phyloP scores from a whole-genome alignment of 2,329 filamentous ascomycete species.

The Fusarium graminum region DNA sequence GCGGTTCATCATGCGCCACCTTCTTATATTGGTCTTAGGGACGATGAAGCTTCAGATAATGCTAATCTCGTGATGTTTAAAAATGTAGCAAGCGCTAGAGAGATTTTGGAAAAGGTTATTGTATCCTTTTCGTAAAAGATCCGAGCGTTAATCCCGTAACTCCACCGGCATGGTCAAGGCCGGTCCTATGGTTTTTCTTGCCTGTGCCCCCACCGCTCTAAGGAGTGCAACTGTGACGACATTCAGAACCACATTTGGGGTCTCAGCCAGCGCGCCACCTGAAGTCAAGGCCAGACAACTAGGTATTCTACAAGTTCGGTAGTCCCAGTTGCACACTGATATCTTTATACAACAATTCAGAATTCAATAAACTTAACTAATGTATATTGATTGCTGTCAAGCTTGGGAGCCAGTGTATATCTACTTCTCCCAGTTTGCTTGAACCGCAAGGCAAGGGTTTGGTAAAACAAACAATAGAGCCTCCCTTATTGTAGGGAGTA shows the following conservation, averaged over 20 bases:
- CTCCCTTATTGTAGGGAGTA: not conserved
- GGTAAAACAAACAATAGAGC: conserved; percentile 5
- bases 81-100: not conserved
- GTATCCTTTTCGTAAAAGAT: conserved; percentile 17
- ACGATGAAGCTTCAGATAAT: not conserved
- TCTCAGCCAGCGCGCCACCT: not conserved
- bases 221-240: conserved; percentile 24
- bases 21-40: conserved; percentile 1
- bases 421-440: not conserved
- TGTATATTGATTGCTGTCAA: too few relatives aligned
- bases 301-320: too few relatives aligned
- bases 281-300: not conserved
- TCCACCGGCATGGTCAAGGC: conserved; percentile 20
- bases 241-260: conserved; percentile 15
- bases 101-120: conserved; percentile 1
- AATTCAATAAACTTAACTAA: too few relatives aligned
- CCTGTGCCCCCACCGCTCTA: conserved; percentile 25
- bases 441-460: not conserved
- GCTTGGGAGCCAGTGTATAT: not conserved
- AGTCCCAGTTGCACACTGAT: too few relatives aligned
- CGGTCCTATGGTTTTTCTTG: conserved; percentile 25
- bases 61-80: not conserved
- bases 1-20: not conserved
- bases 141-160: conserved; percentile 20
- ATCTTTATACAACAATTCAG: too few relatives aligned